Conservation (phyloP, 2,329 filamentous ascomycete genomes). For the Chrysosporium keratinophilum region DNA sequence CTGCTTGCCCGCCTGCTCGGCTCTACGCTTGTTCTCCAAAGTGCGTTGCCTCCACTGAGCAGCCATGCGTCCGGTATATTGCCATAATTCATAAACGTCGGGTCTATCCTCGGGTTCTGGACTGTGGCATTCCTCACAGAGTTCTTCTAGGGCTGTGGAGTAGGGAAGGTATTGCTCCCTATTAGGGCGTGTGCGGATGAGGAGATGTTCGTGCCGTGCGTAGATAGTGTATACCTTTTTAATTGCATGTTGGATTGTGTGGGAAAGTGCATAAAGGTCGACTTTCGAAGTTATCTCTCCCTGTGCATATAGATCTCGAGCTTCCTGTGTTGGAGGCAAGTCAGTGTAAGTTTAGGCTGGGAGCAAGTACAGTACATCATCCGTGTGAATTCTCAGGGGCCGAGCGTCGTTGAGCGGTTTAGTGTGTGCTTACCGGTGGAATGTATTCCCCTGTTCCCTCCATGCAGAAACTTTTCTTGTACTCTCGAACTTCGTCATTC, state of each 20-base stretch:
- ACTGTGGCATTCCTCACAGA: not conserved
- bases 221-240: conserved; percentile 3
- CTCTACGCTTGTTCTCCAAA: not conserved
- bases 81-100: conserved; percentile 9
- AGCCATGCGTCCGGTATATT: conserved; percentile 3
- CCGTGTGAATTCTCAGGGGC: too few species aligned
- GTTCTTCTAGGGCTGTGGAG: conserved; percentile 3
- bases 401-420: not conserved
- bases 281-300: conserved; percentile 6
- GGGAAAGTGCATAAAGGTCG: conserved; percentile 11
- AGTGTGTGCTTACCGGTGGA: conserved; percentile 4
- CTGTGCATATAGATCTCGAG: not conserved
- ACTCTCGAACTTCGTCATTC: conserved; percentile 12
- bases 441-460: conserved; percentile 7
- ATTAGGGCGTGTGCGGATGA: not conserved
- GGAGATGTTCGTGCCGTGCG: not conserved
- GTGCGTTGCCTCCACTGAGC: conserved; percentile 1
- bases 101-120: not conserved
- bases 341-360: not conserved
- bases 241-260: conserved; percentile 2
- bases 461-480: conserved; percentile 5
- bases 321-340: conserved; percentile 5
- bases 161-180: conserved; percentile 10
- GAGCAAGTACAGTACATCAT: not conserved
- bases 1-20: not conserved